Evolutionary conservation across 2,329 filamentous ascomycete species (phyloP).

Genomic region (Cladosporium sphaerospermum): DNA sequence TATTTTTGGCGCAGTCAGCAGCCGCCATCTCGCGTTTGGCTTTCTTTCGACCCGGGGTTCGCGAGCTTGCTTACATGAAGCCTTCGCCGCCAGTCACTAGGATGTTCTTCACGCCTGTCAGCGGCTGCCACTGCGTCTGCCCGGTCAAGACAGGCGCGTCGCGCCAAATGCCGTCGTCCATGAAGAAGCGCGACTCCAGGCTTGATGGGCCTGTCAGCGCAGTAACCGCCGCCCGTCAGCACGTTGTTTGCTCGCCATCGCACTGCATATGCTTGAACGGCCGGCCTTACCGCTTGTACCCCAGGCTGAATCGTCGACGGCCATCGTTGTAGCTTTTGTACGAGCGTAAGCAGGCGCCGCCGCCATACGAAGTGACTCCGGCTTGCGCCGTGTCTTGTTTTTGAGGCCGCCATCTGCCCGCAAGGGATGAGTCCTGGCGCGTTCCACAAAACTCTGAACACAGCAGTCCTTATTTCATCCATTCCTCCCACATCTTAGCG

Average conservation of each 20-base stretch:
- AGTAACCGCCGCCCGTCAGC: neutral
- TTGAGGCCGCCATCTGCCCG: neutral
- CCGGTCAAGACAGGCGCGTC: slow-evolving; percentile 64
- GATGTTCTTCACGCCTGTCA: slow-evolving; percentile 67
- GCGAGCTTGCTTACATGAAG: slow-evolving; percentile 61
- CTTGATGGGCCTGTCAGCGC: slow-evolving; percentile 26
- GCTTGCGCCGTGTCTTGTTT: slow-evolving; percentile 11
- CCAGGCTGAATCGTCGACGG: slow-evolving; percentile 14
- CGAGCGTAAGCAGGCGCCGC: slow-evolving; percentile 13
- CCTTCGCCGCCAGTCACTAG: slow-evolving; percentile 79
- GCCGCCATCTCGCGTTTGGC: neutral
- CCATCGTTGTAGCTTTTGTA: slow-evolving; percentile 13
- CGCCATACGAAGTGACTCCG: slow-evolving; percentile 13
- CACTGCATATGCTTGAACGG: neutral
- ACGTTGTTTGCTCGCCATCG: neutral
- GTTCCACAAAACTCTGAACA: neutral
- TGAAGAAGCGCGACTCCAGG: slow-evolving; percentile 36
- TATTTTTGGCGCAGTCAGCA: slow-evolving; percentile 5
- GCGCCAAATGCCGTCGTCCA: slow-evolving; percentile 61
- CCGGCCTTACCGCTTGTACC: slow-evolving; percentile 14
- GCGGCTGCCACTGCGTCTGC: slow-evolving; percentile 63
- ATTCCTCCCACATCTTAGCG: no score
- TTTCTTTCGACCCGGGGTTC: neutral
- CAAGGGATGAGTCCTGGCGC: slow-evolving; percentile 9
- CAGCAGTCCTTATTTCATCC: no score